Base-by-base conservation (phyloP, 2,329 filamentous ascomycete genomes). In the Acrocalymma vagum region DNA sequence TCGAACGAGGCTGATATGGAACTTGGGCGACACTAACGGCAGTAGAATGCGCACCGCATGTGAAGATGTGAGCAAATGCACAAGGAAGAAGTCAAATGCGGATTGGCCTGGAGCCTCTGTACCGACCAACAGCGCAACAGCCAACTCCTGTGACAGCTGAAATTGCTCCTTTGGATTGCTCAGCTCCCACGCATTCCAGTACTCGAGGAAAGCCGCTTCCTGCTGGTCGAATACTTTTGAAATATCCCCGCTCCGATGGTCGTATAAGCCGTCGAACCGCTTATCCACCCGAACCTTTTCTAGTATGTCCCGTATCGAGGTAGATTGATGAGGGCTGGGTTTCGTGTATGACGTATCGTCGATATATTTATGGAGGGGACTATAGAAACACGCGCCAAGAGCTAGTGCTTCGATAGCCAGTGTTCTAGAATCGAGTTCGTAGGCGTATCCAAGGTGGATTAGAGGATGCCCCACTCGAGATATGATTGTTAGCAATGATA, bases 401-500 rank as follows among this genome's bases (percentile, higher is more conserved):
- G 83, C 84, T 1, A 99, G 78, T 1, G 91, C 88, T 74, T 99
- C 94, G 71, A 96, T 94, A 31, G 86, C 92, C 14, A 97, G 67
- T 51, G 95, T 93, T 43, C 86, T 87, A 55, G 82, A 94, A 48
- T 88, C 83, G 58, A 97, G 78, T 73, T 99, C 93, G 63, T 87
- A 93, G 8, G 91, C 94, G 65, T 95, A 96, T n/a, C 85, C 92
- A 3, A 99, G 79, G 61, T 97, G 94, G 43, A 97, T 94, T n/a
- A 97, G 76, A 1, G 93, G 89, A 60, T 96, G 90, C 13, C 87
- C 93, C 46, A 96, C 88, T 93, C n/a, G n/a, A n/a, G n/a, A 29
- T 14, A 22, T 9, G 3, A 2, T 13, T 8, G 29, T 60, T 48
- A 45, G 52, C 29, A 31, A 39, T 10, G 24, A 21, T 18, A 25